A percentile compares a stretch with the other conserved stretches of the same genome.
Evolutionary conservation across 495 filamentous ascomycete species (phyloP).

Genomic region (Thermochaetoides thermophila): DNA sequence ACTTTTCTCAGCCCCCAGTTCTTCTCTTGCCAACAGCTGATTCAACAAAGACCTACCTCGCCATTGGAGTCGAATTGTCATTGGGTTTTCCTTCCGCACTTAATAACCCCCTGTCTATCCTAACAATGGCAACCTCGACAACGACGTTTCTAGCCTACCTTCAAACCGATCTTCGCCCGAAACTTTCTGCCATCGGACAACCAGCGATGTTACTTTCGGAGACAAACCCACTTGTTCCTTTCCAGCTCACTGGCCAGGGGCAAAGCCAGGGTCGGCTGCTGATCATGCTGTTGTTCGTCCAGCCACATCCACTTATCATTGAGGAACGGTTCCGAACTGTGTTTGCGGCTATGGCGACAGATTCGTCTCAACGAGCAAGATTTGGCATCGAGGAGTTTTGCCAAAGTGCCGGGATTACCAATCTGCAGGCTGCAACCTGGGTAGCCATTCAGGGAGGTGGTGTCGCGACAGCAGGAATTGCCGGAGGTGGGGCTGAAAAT

Average conservation of each 20-base stretch:
- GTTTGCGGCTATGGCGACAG: conserved; percentile 4
- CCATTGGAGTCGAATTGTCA: too few species aligned
- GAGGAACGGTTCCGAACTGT: conserved; percentile 3
- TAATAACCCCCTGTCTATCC: too few species aligned
- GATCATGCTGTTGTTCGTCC: conserved; percentile 8
- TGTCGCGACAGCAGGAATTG: conserved; percentile 1
- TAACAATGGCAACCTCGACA: too few species aligned
- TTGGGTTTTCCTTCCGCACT: too few species aligned
- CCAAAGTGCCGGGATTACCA: conserved; percentile 2
- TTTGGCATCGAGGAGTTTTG: conserved; percentile 9
- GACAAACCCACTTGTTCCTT: conserved; percentile 9
- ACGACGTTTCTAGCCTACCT: conserved; percentile 6
- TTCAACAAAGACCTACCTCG: too few species aligned
- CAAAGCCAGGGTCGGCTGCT: conserved; percentile 4
- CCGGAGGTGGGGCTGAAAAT: background rate
- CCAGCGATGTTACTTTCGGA: conserved; percentile 6
- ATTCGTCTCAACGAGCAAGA: conserved; percentile 2
- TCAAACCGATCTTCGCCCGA: conserved; percentile 4
- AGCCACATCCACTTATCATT: conserved; percentile 10
- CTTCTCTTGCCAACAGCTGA: too few species aligned
- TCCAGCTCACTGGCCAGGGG: conserved; percentile 1
- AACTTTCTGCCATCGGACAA: background rate
- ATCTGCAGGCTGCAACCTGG: conserved; percentile 3
- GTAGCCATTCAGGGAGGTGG: conserved; percentile 4
- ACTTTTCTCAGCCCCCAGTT: too few species aligned